phyloP scores from a whole-genome alignment of 179 eudicot species.

The Carnegiea gigantea region DNA sequence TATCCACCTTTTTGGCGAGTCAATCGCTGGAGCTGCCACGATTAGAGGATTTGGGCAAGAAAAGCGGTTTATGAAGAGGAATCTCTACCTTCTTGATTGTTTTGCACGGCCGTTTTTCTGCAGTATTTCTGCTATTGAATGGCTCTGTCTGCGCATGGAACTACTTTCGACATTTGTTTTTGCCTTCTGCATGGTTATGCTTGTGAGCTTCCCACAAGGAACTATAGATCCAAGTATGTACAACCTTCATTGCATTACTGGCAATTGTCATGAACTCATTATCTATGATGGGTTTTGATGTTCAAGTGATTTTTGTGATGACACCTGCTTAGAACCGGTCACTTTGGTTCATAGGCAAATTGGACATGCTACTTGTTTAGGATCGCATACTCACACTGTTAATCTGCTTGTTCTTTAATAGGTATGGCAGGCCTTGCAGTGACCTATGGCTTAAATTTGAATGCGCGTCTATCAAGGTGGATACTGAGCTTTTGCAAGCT shows the following conservation, averaged over 20 bases:
- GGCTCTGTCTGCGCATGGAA: constrained; percentile 99
- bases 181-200: constrained; percentile 97
- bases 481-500: constrained; percentile 98
- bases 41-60: constrained; percentile 99
- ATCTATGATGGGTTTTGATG: constrained; percentile 6
- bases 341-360: constrained; percentile 6
- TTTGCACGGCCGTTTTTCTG: constrained; percentile 97
- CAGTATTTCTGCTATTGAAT: constrained; percentile 96
- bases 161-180: constrained; percentile 91
- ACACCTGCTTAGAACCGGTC: not conserved
- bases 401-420: constrained; percentile 29
- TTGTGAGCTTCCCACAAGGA: constrained; percentile 95
- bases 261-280: not conserved
- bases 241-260: constrained; percentile 10
- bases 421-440: constrained; percentile 99
- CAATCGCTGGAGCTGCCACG: constrained; percentile 98
- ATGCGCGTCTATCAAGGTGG: constrained; percentile 95
- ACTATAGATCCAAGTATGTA: constrained; percentile 94
- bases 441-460: constrained; percentile 90
- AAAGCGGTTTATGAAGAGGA: constrained; percentile 94
- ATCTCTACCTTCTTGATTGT: constrained; percentile 91
- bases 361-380: not conserved
- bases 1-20: constrained; percentile 91
- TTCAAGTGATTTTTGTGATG: constrained; percentile 18
- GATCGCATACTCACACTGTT: constrained; percentile 14